A percentile compares a stretch with the other conserved stretches of the same genome.
Conservation (phyloP, 2,329 filamentous ascomycete species). For the Trichocomaceae sp. region DNA sequence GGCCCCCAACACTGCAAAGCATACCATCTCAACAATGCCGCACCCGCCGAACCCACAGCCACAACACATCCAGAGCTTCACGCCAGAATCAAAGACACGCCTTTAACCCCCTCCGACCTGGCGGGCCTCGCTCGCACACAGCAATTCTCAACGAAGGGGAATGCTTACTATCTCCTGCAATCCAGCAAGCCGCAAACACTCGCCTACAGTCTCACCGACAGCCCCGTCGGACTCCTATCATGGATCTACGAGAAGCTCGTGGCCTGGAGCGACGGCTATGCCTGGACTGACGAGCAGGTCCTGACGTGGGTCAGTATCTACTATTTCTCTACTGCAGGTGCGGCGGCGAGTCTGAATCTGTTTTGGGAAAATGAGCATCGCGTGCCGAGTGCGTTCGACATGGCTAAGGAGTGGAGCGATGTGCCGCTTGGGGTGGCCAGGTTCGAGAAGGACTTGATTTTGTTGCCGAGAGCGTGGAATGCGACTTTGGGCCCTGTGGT, state of each 20-base stretch:
- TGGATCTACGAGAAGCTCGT: constrained; percentile 9
- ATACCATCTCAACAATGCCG: constrained; percentile 6
- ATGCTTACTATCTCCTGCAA: constrained; percentile 3
- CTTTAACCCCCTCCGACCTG: neutral
- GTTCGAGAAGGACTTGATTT: constrained; percentile 4
- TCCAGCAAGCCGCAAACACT: constrained; percentile 2
- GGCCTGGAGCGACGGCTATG: constrained; percentile 3
- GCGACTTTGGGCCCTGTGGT: constrained; percentile 4
- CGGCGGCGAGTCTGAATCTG: neutral
- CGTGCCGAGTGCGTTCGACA: neutral
- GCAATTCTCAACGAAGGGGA: constrained; percentile 1
- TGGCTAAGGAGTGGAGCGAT: neutral
- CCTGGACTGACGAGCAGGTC: constrained; percentile 7
- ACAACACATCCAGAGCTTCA: neutral
- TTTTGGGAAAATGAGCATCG: neutral
- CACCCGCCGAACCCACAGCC: neutral
- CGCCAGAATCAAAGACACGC: neutral
- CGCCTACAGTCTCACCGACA: constrained; percentile 1
- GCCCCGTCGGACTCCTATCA: constrained; percentile 2
- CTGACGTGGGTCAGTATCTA: constrained; percentile 8
- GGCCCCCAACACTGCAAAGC: constrained; percentile 3
- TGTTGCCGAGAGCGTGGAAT: constrained; percentile 6
- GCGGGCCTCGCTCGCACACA: constrained; percentile 1
- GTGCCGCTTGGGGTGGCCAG: neutral
- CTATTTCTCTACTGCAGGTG: constrained; percentile 3